Evolutionary conservation across 2,329 filamentous ascomycete genomes (phyloP), one percentile per base, ranked within the genome.

Genomic region (Xylariaceae sp.): DNA sequence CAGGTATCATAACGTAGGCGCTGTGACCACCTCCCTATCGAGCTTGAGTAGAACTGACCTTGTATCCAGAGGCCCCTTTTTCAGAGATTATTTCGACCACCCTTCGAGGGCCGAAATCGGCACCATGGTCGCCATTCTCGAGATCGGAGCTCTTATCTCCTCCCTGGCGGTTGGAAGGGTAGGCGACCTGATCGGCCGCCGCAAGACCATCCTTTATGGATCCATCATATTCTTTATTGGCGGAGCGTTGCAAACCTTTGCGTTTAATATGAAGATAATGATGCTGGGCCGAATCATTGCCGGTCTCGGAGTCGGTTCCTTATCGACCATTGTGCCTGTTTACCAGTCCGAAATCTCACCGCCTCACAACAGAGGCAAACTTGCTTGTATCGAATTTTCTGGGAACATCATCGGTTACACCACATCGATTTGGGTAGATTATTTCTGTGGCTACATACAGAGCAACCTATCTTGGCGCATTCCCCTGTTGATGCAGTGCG

Each of bases 341-440:
- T 95, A 94, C 59, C 88, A 95, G 60, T 90, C 88, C 31, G 89
- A 95, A 60, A 94, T 95, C 56, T 96, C 90, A 30, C 92, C 92
- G 34, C 88, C 92, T 4, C 92, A 98, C 59, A 97, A 95, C 63
- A 78, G 92, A 55, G 92, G 92, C 48, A 94, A 92, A 66, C 74
- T 98, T 46, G 92, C 90, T 16, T 97, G 92, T 62, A 97, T 98
- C 51, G 92, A 98, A 62, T 98, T 97, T 59, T 90, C 90, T 0
- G 92, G 92, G 38, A 98, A 98, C 64, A 94, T 98, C 48, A 83
- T 87, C 45, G 92, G 92, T 21, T 98, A 98, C 61, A 84, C 90
- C 38, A 88, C 88, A 37, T 97, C 90, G 53, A 90, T 97, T 15
- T 98, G 92, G 92, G 90, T 97, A 18, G 92, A 98, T 63, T 98